These are phyloP conservation scores for Sclerotiophoma versabilis DNA, from an alignment of 2,329 filamentous ascomycete species.

Conservation along the genomic window DNA sequence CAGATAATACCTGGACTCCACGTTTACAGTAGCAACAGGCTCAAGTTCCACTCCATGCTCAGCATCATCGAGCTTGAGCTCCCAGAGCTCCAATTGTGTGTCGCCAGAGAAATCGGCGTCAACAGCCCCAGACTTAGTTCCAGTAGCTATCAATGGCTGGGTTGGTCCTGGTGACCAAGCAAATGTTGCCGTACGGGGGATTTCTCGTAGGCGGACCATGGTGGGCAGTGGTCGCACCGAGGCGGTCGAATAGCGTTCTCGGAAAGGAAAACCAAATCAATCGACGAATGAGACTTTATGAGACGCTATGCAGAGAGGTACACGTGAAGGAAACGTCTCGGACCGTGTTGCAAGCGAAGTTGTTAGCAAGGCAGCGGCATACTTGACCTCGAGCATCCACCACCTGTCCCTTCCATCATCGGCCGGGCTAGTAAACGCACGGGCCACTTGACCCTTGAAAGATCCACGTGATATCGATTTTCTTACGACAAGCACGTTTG, in stretches of 20 bases:
- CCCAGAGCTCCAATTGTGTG: conserved; percentile 95
- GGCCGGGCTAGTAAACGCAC: conserved; percentile 23
- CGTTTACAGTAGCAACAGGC: conserved; percentile 81
- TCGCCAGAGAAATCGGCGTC: conserved; percentile 98
- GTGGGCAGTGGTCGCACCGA: conserved; percentile 47
- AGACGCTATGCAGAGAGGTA: conserved; percentile 19
- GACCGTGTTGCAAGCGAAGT: conserved; percentile 23
- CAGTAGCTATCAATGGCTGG: conserved; percentile 85
- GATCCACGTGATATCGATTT: conserved; percentile 37
- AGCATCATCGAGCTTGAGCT: conserved; percentile 80
- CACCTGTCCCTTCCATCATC: conserved; percentile 44
- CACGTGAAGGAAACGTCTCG: conserved; percentile 30
- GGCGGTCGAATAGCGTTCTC: conserved; percentile 31
- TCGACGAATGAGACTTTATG: conserved; percentile 16
- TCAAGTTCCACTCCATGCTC: conserved; percentile 82
- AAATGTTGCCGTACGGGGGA: conserved; percentile 94
- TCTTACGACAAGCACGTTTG: conserved; percentile 6
- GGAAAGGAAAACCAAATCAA: conserved; percentile 29
- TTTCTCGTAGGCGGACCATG: conserved; percentile 97
- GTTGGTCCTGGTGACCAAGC: conserved; percentile 88
- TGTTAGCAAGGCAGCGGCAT: conserved; percentile 33
- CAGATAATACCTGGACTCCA: conserved; percentile 79
- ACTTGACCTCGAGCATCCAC: conserved; percentile 42
- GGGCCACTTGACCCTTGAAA: conserved; percentile 40
- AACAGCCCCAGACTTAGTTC: conserved; percentile 92